These are phyloP conservation scores for Aspergillus phoenicis DNA, from an alignment of 2,329 filamentous ascomycete species.

Conservation along the genomic window DNA sequence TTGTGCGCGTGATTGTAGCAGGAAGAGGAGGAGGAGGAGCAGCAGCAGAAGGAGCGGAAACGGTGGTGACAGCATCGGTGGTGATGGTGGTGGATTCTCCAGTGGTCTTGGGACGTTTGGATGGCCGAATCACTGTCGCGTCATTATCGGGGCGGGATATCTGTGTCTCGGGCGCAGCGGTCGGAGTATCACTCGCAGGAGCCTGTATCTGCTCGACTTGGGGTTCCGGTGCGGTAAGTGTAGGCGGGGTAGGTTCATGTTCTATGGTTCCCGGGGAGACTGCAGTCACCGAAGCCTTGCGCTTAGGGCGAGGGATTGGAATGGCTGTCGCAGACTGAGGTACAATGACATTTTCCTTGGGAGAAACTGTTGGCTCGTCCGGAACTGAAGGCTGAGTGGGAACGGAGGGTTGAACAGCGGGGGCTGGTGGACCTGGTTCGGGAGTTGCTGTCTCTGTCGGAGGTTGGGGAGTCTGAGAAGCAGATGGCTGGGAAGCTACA, in stretches of 20 bases:
- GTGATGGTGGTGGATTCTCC: conserved; percentile 6
- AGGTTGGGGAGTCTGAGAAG: conserved; percentile 30
- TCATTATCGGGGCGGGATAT: conserved; percentile 7
- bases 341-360: conserved; percentile 3
- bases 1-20: neutral
- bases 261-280: conserved; percentile 15
- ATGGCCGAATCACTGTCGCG: conserved; percentile 27
- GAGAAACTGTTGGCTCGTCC: conserved; percentile 12
- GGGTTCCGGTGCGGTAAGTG: conserved; percentile 16
- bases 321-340: conserved; percentile 24
- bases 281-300: conserved; percentile 29
- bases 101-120: conserved; percentile 32
- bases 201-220: conserved; percentile 12
- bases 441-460: conserved; percentile 23
- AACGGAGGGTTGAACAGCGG: conserved; percentile 14
- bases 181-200: neutral
- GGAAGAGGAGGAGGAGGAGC: neutral
- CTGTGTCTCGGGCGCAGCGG: conserved; percentile 10
- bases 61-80: neutral
- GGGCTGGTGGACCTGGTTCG: conserved; percentile 17
- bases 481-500: conserved; percentile 39
- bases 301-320: conserved; percentile 33
- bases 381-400: conserved; percentile 26
- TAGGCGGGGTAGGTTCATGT: conserved; percentile 22
- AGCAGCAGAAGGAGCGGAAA: neutral